A percentile compares a stretch with the other conserved stretches of the same genome.
Evolutionary conservation across 495 filamentous ascomycete species (phyloP).

Genomic region (Lophiotrema nucula): DNA sequence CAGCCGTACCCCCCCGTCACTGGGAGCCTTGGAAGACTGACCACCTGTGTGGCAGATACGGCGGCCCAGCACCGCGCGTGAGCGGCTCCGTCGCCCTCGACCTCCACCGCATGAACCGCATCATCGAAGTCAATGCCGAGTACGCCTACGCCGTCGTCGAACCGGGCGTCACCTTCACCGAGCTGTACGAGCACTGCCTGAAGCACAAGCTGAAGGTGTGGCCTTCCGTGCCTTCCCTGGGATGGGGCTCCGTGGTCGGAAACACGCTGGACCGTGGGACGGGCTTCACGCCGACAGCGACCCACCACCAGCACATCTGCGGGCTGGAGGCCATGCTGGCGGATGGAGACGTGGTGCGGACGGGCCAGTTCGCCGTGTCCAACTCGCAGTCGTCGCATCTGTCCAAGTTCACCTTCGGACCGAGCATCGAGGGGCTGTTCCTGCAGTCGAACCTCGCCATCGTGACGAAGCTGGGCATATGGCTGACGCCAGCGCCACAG

Average conservation of each 20-base stretch:
- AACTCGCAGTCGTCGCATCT: constrained; percentile 44
- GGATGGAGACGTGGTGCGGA: constrained; percentile 31
- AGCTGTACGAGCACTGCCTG: constrained; percentile 33
- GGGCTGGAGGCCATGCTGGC: constrained; percentile 36
- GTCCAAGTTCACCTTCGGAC: constrained; percentile 51
- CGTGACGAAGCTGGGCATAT: constrained; percentile 51
- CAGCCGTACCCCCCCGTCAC: not conserved
- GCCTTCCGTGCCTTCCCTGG: constrained; percentile 34
- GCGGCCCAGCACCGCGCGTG: constrained; percentile 27
- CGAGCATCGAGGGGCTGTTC: constrained; percentile 51
- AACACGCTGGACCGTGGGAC: constrained; percentile 35
- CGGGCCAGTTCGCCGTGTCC: constrained; percentile 35
- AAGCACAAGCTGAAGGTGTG: constrained; percentile 30
- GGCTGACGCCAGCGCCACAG: constrained; percentile 49
- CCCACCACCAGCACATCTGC: constrained; percentile 35
- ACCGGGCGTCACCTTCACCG: constrained; percentile 35
- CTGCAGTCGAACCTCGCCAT: constrained; percentile 51
- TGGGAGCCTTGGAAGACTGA: not conserved
- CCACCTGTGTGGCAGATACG: constrained; percentile 9
- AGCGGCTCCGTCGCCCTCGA: constrained; percentile 26
- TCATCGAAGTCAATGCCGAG: constrained; percentile 29
- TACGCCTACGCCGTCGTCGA: constrained; percentile 34
- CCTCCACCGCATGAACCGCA: constrained; percentile 29
- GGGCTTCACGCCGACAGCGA: constrained; percentile 34
- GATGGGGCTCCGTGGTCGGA: constrained; percentile 35